Evolutionary conservation across 208 protist genomes (phyloP), one percentile per base, ranked within the genome.

Genomic region (Eutreptiella sp.): DNA sequence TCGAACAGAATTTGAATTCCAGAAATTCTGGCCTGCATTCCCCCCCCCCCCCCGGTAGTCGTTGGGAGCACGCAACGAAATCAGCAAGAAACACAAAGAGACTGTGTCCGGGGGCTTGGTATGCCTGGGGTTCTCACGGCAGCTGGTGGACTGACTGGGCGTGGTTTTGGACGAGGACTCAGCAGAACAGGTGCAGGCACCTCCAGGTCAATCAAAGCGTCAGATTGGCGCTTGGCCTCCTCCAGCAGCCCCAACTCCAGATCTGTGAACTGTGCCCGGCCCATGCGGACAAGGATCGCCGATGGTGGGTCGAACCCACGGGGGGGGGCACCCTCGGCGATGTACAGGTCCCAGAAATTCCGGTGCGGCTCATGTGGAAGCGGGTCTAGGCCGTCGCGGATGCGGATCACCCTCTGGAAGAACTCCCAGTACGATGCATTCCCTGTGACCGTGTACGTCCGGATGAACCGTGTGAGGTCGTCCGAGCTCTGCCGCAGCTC

Each of bases 261-360:
- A 27, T 50, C 45, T 14, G 45, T 50, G 29, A 50, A 50, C 16
- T 23, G 16, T 50, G 45, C n/a, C 14, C 35, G 16, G 16, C 19
- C 16, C 45, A 50, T 50, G 14, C 45, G 16, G 19, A 39, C 45
- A 14, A 16, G 14, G 16, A 50, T 16, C 16, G 45, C 14, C 14
- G 14, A 16, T 14, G 45, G 19, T 50, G 45, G 45, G 35, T 16
- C 29, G 29, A 38, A 50, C 14, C 16, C 19, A 39, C 45, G 16
- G 16, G 45, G 45, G 16, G 45, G 45, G n/a, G n/a, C n/a, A 50
- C 45, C 45, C 29, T 14, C 45, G 14, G n/a, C 14, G 35, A 50
- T n/a, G 29, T 50, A 50, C 14, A 50, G 29, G 29, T 50, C 45
- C 45, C 45, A 50, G 29, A 39, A 50, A n/a, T 39, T 38, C 35